Evolutionary conservation across 2,329 filamentous ascomycete genomes (phyloP), one percentile per base, ranked within the genome.

Genomic region (Trichoderma atrobrunneum): DNA sequence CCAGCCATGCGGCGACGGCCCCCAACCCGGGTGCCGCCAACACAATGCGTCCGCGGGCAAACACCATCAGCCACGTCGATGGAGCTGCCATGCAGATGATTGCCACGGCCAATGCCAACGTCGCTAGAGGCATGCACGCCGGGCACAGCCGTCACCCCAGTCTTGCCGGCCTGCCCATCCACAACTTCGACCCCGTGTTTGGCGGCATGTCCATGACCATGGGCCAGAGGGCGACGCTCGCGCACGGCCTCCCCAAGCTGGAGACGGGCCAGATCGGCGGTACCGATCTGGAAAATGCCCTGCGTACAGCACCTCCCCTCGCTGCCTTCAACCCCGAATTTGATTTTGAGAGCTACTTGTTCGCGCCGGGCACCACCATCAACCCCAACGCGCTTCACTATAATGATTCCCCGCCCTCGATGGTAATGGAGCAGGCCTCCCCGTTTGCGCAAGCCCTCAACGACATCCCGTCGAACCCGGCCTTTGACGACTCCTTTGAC

Each of bases 21-120:
- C 24, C 83, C 39, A 70, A 83, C 18, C 84, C 83, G 62, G 84
- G 83, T 63, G 79, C 82, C 59, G 79, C 82, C 59, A 85, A 87
- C 68, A 86, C 87, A 14, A 95, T 95, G 89, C 89, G 96, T 75
- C 96, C 95, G 26, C 88, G 96, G 77, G 95, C 96, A 70, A 98
- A 98, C 80, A 99, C 96, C 48, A 97, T 99, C 78, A 96, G 95
- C 79, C 95, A 98, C 81, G 90, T 98, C 71, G 96, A 98, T 80
- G 88, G 89, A 72, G 86, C 87, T 69, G 89, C 91, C 54, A 88
- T 97, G 80, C 93, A 91, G 76, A 88, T 96, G 82, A 86, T 93
- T 74, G 88, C 89, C 64, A 84, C 88, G 14, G 87, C 87, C 65
- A 90, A 88, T 77, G 84, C 86, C 59, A 84, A 86, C 56, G 87